phyloP scores from a whole-genome alignment of 352 stramenopile species.

The Phytophthora rubi region DNA sequence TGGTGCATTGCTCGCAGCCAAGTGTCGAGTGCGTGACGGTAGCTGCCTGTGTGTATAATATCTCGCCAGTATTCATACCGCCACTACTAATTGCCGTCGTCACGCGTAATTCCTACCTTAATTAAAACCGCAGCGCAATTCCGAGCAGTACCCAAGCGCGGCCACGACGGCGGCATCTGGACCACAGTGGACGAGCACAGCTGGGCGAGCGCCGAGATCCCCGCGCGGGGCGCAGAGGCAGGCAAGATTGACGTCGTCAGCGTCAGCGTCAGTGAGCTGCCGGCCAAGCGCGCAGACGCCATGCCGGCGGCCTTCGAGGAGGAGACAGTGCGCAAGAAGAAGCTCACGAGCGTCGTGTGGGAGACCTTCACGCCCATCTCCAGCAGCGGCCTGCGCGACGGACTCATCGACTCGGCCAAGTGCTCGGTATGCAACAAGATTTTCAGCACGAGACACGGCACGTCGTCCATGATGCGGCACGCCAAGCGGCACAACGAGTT shows the following conservation, averaged over 20 bases:
- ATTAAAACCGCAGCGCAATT: background rate
- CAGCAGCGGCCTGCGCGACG: slow-evolving; percentile 68
- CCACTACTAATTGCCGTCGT: slow-evolving; percentile 15
- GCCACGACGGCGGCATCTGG: slow-evolving; percentile 18
- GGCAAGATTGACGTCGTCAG: slow-evolving; percentile 50
- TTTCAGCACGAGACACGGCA: slow-evolving; percentile 82
- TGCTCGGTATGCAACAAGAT: slow-evolving; percentile 79
- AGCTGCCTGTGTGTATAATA: background rate
- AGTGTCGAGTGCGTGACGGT: slow-evolving; percentile 33
- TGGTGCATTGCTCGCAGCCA: slow-evolving; percentile 27
- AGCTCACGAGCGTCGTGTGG: slow-evolving; percentile 85
- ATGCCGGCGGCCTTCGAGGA: slow-evolving; percentile 54
- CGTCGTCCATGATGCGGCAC: slow-evolving; percentile 86
- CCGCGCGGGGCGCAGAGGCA: slow-evolving; percentile 22
- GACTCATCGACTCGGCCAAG: slow-evolving; percentile 75
- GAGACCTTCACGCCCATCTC: slow-evolving; percentile 81
- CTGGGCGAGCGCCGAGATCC: slow-evolving; percentile 24
- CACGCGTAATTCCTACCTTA: background rate
- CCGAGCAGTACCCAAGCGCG: slow-evolving; percentile 7
- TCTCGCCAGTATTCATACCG: background rate
- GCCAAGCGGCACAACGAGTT: slow-evolving; percentile 80
- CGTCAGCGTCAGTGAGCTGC: background rate
- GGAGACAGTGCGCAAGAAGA: slow-evolving; percentile 75
- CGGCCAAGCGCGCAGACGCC: slow-evolving; percentile 40
- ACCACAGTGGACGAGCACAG: slow-evolving; percentile 34